Percentiles rank a stretch among this genome's conserved stretches.
These are phyloP conservation scores for Sabuloglossum arenarium DNA, from an alignment of 495 filamentous ascomycete species.

Conservation along the genomic window DNA sequence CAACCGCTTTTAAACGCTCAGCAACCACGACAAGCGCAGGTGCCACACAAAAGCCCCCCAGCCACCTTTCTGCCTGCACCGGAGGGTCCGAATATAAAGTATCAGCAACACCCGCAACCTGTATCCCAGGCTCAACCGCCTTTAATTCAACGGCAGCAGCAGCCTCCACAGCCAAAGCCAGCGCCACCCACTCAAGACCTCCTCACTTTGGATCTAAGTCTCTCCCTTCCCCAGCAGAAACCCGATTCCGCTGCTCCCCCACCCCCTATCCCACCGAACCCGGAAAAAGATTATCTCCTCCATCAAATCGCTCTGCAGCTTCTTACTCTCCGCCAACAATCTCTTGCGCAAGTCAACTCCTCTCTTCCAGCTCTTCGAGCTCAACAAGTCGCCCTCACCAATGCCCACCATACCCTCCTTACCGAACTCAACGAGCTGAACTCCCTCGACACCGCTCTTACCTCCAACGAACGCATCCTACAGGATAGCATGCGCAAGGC, in stretches of 20 bases:
- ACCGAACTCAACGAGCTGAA: constrained; percentile 49
- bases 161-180: background rate
- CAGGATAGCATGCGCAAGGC: constrained; percentile 57
- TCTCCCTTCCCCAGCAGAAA: constrained; percentile 35
- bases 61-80: background rate
- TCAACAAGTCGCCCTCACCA: constrained; percentile 57
- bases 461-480: constrained; percentile 57
- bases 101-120: background rate
- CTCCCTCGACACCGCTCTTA: constrained; percentile 42
- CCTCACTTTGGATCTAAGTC: constrained; percentile 44
- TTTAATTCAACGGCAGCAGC: background rate
- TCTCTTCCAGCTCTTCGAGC: constrained; percentile 54
- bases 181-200: constrained; percentile 38
- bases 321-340: constrained; percentile 34
- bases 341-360: constrained; percentile 41
- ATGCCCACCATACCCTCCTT: constrained; percentile 42
- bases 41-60: background rate
- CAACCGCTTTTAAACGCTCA: background rate
- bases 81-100: background rate
- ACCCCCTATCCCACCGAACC: constrained; percentile 85
- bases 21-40: constrained; percentile 4
- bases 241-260: constrained; percentile 19
- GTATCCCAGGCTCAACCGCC: background rate
- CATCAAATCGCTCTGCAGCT: background rate
- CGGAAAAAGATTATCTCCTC: constrained; percentile 81